Percentiles rank a stretch among this genome's conserved stretches.
These are phyloP conservation scores for Termitomyces sp. DNA, from an alignment of 768 basidiomycete genomes.

Conservation along the genomic window DNA sequence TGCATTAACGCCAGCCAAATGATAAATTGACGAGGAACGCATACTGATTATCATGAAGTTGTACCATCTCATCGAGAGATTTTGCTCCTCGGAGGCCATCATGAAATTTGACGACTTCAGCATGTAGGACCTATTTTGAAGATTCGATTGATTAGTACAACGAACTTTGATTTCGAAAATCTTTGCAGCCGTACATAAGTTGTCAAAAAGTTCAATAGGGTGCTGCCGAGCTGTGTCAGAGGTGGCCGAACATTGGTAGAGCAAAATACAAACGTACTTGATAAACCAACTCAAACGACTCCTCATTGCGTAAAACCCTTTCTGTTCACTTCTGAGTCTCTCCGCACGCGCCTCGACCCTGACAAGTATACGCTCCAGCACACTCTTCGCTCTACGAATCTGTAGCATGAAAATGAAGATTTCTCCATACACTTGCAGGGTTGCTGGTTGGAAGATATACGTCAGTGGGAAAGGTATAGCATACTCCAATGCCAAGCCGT, in stretches of 20 bases:
- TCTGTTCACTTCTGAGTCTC: slow-evolving; percentile 41
- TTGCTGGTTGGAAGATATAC: slow-evolving; percentile 63
- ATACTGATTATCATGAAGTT: slow-evolving; percentile 64
- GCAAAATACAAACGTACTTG: slow-evolving; percentile 48
- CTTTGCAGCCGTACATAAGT: slow-evolving; percentile 50
- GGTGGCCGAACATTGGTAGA: not conserved
- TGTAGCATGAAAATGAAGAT: slow-evolving; percentile 72
- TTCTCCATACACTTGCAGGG: slow-evolving; percentile 54
- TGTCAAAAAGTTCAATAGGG: slow-evolving; percentile 56
- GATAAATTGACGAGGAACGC: slow-evolving; percentile 19
- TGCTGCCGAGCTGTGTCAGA: slow-evolving; percentile 7
- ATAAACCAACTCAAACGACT: slow-evolving; percentile 80
- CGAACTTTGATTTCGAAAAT: not conserved
- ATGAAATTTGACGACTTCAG: slow-evolving; percentile 57
- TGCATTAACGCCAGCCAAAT: not conserved
- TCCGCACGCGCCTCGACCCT: slow-evolving; percentile 37
- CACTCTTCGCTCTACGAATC: slow-evolving; percentile 64
- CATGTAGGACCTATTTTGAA: slow-evolving; percentile 55
- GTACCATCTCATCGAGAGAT: slow-evolving; percentile 76
- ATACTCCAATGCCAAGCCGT: slow-evolving; percentile 71
- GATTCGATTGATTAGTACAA: not conserved
- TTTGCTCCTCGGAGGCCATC: slow-evolving; percentile 42
- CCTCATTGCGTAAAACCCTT: slow-evolving; percentile 71
- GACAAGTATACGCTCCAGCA: slow-evolving; percentile 66
- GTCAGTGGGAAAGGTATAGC: slow-evolving; percentile 76